Percentiles rank a stretch among this genome's conserved stretches.
Conservation (phyloP, 352 stramenopile species). For the Pythium sukuiense region DNA sequence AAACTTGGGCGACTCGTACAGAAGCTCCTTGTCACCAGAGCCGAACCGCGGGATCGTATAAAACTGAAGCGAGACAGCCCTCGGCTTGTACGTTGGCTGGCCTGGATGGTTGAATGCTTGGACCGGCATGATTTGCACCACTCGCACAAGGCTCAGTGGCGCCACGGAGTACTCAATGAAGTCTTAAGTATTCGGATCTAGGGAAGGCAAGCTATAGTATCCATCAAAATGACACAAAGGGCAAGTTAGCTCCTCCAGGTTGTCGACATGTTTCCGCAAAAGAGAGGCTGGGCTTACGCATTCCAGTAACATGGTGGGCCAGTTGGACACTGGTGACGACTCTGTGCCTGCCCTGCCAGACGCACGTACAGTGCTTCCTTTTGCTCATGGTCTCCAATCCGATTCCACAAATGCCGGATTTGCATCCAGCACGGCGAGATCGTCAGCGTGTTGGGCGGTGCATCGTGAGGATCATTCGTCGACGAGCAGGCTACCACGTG, state of each 20-base stretch:
- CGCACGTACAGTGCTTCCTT: background rate
- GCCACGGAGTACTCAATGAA: conserved; percentile 63
- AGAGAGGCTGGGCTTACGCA: conserved; percentile 61
- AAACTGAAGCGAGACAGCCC: conserved; percentile 58
- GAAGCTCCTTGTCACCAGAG: background rate
- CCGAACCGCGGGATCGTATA: conserved; percentile 15
- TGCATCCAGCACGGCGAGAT: conserved; percentile 8
- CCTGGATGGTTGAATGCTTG: conserved; percentile 73
- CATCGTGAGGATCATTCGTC: conserved; percentile 1
- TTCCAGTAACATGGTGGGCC: conserved; percentile 88
- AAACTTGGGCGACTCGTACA: conserved; percentile 63
- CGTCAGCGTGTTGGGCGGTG: conserved; percentile 9
- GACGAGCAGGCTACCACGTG: conserved; percentile 9
- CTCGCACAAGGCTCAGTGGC: conserved; percentile 42
- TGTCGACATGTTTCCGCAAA: background rate
- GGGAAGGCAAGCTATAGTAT: conserved; percentile 25
- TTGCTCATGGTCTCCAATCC: background rate
- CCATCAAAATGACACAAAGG: background rate
- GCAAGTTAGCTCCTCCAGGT: background rate
- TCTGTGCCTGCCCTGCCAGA: conserved; percentile 36
- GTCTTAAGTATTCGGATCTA: conserved; percentile 32
- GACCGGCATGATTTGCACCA: conserved; percentile 65
- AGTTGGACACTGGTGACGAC: conserved; percentile 43
- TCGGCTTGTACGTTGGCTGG: conserved; percentile 66
- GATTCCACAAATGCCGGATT: background rate